Percentiles rank a stretch among this genome's conserved stretches.
Evolutionary conservation across 805 yeast genomes (phyloP).

Genomic region (Metschnikowia arizonensis): DNA sequence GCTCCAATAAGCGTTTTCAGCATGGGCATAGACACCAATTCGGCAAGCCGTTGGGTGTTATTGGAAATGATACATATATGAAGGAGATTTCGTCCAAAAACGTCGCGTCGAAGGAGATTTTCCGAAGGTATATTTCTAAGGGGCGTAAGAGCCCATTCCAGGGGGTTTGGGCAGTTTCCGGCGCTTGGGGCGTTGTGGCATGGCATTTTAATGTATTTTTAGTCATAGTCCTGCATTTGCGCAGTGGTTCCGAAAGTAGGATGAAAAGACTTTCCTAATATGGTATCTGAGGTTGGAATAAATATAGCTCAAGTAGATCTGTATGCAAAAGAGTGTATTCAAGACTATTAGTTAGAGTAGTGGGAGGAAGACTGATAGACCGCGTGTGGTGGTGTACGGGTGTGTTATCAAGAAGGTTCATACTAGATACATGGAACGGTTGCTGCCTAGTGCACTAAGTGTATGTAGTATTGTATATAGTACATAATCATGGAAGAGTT

Average conservation of each 20-base stretch:
- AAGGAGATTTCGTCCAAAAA: slow-evolving; percentile 66
- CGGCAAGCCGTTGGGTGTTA: slow-evolving; percentile 42
- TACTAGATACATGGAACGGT: too few relatives aligned
- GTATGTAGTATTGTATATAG: neutral
- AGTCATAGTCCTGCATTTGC: neutral
- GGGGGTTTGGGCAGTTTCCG: neutral
- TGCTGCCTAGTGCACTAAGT: too few relatives aligned
- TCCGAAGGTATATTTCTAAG: slow-evolving; percentile 3
- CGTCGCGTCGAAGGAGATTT: slow-evolving; percentile 50
- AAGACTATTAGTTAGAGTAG: too few relatives aligned
- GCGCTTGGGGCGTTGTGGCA: neutral
- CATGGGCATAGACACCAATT: slow-evolving; percentile 46
- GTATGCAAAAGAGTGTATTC: too few relatives aligned
- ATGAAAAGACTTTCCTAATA: neutral
- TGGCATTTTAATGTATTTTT: neutral
- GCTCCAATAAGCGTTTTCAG: slow-evolving; percentile 37
- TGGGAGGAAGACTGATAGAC: too few relatives aligned
- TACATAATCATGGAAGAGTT: too few relatives aligned
- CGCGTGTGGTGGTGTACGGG: too few relatives aligned
- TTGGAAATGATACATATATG: slow-evolving; percentile 53
- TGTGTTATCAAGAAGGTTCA: too few relatives aligned
- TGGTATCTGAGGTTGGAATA: too few relatives aligned
- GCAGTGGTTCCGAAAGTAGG: neutral
- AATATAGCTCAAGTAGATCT: too few relatives aligned
- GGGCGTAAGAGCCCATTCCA: neutral